These are phyloP conservation scores for Candida verbasci DNA, from an alignment of 805 yeast species.

Conservation along the genomic window DNA sequence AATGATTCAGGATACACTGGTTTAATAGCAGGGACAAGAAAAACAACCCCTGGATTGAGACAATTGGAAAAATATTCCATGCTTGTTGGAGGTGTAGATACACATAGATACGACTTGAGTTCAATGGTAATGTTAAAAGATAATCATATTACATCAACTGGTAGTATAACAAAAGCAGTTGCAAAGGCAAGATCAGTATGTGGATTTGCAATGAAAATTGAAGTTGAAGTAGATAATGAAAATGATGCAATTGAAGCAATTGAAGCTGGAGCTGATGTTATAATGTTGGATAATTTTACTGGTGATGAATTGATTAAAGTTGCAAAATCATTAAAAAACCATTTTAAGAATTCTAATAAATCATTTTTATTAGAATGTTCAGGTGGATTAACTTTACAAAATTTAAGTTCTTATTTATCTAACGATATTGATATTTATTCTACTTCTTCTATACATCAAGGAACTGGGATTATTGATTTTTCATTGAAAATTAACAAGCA, in stretches of 20 bases:
- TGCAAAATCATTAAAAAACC: slow-evolving; percentile 56
- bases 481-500: slow-evolving; percentile 58
- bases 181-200: slow-evolving; percentile 69
- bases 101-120: slow-evolving; percentile 86
- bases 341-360: slow-evolving; percentile 45
- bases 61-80: slow-evolving; percentile 86
- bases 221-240: slow-evolving; percentile 85
- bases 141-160: slow-evolving; percentile 89
- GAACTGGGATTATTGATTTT: slow-evolving; percentile 77
- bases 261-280: slow-evolving; percentile 90
- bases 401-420: slow-evolving; percentile 61
- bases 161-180: slow-evolving; percentile 86
- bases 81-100: slow-evolving; percentile 93
- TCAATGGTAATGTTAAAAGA: slow-evolving; percentile 96
- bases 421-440: slow-evolving; percentile 85
- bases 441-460: slow-evolving; percentile 90
- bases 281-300: slow-evolving; percentile 87
- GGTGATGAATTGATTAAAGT: slow-evolving; percentile 61
- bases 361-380: slow-evolving; percentile 79
- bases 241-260: slow-evolving; percentile 90
- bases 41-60: slow-evolving; percentile 95
- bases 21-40: slow-evolving; percentile 90
- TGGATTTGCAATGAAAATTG: slow-evolving; percentile 87
- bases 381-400: slow-evolving; percentile 78
- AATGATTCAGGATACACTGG: slow-evolving; percentile 69